A percentile compares a stretch with the other conserved stretches of the same genome.
These are phyloP conservation scores for Coemansia sp. DNA, from an alignment of 192 early-diverging fungal species.

Conservation along the genomic window DNA sequence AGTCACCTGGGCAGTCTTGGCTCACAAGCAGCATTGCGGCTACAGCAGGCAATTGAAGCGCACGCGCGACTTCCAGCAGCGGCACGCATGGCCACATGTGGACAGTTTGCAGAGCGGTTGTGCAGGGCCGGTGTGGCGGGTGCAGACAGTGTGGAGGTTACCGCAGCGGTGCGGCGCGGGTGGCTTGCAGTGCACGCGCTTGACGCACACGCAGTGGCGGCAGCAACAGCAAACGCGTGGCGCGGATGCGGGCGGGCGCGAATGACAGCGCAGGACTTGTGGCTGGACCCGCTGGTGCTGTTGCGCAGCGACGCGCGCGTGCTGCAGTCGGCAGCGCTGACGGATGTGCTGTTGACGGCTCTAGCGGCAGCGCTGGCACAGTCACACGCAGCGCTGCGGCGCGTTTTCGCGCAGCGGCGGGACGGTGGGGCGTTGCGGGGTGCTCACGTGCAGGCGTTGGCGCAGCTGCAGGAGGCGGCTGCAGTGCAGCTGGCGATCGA, in stretches of 20 bases:
- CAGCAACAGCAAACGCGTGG: constrained; percentile 39
- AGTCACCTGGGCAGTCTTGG: neutral
- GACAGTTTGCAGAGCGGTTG: constrained; percentile 20
- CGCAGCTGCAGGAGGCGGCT: constrained; percentile 59
- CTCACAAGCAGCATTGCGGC: neutral
- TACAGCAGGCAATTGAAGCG: constrained; percentile 21
- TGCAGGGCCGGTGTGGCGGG: constrained; percentile 21
- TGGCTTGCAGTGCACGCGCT: constrained; percentile 42
- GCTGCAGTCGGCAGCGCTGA: constrained; percentile 51
- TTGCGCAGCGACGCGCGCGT: constrained; percentile 58
- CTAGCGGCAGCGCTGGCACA: constrained; percentile 49
- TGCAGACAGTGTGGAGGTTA: constrained; percentile 12
- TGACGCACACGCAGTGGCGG: constrained; percentile 39
- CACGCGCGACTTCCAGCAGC: constrained; percentile 24
- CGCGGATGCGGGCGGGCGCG: neutral
- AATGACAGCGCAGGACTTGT: constrained; percentile 46
- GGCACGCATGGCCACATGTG: constrained; percentile 37
- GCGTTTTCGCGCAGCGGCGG: constrained; percentile 35
- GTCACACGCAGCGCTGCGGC: constrained; percentile 47
- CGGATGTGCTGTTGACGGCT: constrained; percentile 35
- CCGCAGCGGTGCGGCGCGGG: constrained; percentile 29
- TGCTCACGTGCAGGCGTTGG: constrained; percentile 50
- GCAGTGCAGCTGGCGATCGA: constrained; percentile 61
- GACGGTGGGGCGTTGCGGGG: constrained; percentile 24
- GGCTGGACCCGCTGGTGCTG: constrained; percentile 59